These are phyloP conservation scores for Pezicula radicicola DNA, from an alignment of 2,329 filamentous ascomycete species.

Conservation along the genomic window DNA sequence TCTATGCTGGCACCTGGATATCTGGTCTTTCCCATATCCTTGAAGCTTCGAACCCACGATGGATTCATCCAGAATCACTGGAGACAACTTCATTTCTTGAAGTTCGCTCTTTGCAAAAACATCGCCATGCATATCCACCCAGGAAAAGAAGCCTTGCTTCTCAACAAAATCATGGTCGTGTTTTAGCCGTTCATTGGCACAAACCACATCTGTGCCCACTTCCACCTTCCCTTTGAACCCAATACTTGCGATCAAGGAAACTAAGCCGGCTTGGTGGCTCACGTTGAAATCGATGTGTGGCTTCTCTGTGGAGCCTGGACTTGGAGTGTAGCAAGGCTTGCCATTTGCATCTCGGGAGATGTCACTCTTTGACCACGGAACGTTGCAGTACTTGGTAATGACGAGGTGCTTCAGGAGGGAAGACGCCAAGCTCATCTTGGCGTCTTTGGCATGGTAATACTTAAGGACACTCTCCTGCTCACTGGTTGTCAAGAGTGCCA, in stretches of 20 bases:
- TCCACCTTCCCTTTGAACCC: conserved; percentile 32
- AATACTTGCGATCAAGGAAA: conserved; percentile 56
- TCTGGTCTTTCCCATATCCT: conserved; percentile 12
- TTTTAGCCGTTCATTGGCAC: conserved; percentile 65
- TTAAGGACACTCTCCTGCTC: conserved; percentile 57
- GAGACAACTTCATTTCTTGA: conserved; percentile 51
- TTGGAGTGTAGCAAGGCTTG: conserved; percentile 38
- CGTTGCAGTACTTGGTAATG: conserved; percentile 53
- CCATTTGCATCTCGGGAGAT: conserved; percentile 50
- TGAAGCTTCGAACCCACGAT: conserved; percentile 5
- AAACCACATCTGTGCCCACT: conserved; percentile 75
- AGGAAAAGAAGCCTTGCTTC: conserved; percentile 59
- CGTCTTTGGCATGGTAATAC: conserved; percentile 68
- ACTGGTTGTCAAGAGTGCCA: conserved; percentile 47
- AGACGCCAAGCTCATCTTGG: conserved; percentile 71
- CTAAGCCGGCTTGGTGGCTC: conserved; percentile 74
- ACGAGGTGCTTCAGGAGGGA: conserved; percentile 71
- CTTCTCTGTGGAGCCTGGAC: neutral
- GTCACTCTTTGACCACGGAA: conserved; percentile 58
- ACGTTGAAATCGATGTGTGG: conserved; percentile 64
- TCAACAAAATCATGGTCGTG: conserved; percentile 56
- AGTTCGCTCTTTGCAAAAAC: conserved; percentile 65
- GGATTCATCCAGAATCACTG: conserved; percentile 12
- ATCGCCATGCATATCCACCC: conserved; percentile 69
- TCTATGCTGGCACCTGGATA: conserved; percentile 23